Conservation (phyloP, 106 monocot species). For the Narthecium ossifragum region DNA sequence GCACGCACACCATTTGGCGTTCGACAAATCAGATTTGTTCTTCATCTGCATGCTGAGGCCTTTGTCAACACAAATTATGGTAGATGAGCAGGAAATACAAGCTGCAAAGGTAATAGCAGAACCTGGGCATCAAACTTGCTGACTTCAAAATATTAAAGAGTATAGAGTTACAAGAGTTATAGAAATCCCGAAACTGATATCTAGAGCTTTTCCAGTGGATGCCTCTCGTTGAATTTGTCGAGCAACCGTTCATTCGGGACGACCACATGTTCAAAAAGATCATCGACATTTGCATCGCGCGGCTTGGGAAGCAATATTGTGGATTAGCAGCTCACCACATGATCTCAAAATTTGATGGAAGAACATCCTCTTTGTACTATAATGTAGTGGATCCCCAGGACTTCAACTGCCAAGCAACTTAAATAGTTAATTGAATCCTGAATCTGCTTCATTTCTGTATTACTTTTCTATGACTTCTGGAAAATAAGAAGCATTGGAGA, state of each 20-base stretch:
- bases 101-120: conserved; percentile 68
- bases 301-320: conserved; percentile 64
- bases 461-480: no score
- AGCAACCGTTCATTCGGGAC: conserved; percentile 63
- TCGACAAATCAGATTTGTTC: conserved; percentile 88
- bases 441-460: no score
- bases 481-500: no score
- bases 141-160: not conserved
- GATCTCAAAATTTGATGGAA: conserved; percentile 72
- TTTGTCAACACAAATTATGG: conserved; percentile 47
- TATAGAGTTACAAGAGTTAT: not conserved
- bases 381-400: conserved; percentile 53
- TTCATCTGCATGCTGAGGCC: conserved; percentile 92
- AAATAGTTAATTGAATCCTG: no score
- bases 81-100: conserved; percentile 76
- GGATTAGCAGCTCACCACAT: conserved; percentile 62
- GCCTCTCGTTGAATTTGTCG: conserved; percentile 65
- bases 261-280: conserved; percentile 85
- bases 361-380: conserved; percentile 69
- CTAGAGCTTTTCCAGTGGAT: conserved; percentile 58
- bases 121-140: not conserved
- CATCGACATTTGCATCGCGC: conserved; percentile 75
- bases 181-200: not conserved
- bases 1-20: conserved; percentile 73
- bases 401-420: conserved; percentile 28